Conservation (phyloP, 2,329 filamentous ascomycete genomes). For the Diaporthe sp. region DNA sequence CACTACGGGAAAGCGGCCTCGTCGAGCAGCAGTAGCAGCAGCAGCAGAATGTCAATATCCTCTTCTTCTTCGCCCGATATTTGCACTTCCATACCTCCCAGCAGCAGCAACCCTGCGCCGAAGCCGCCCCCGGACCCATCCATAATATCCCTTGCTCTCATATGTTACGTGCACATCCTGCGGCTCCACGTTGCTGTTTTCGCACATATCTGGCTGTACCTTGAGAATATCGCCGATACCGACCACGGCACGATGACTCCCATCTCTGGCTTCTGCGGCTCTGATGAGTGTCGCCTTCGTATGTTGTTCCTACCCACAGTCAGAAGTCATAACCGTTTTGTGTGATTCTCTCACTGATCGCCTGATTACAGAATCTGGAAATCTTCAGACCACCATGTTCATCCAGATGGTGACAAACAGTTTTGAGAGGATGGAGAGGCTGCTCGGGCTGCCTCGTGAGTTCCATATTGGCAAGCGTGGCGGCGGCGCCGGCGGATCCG, state of each 20-base stretch:
- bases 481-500: neutral
- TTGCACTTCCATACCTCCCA: neutral
- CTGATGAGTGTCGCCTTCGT: neutral
- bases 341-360: neutral
- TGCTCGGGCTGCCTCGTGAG: conserved; percentile 36
- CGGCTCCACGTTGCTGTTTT: conserved; percentile 38
- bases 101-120: neutral
- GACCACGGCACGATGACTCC: neutral
- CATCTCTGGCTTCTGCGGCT: neutral
- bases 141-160: conserved; percentile 18
- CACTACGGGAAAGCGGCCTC: neutral
- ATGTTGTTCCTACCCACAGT: neutral
- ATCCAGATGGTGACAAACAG: conserved; percentile 37
- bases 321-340: neutral
- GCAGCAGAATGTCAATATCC: neutral
- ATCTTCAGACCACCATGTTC: conserved; percentile 37
- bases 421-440: conserved; percentile 37
- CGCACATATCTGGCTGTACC: conserved; percentile 28
- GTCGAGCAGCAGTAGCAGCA: neutral
- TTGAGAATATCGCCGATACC: conserved; percentile 2
- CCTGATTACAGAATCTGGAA: conserved; percentile 33
- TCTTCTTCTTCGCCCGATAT: neutral
- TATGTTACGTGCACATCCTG: conserved; percentile 38
- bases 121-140: neutral
- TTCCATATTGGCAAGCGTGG: conserved; percentile 31